Evolutionary conservation across 2,329 filamentous ascomycete genomes (phyloP), one percentile per base, ranked within the genome.

Genomic region (Esteya vermicola): DNA sequence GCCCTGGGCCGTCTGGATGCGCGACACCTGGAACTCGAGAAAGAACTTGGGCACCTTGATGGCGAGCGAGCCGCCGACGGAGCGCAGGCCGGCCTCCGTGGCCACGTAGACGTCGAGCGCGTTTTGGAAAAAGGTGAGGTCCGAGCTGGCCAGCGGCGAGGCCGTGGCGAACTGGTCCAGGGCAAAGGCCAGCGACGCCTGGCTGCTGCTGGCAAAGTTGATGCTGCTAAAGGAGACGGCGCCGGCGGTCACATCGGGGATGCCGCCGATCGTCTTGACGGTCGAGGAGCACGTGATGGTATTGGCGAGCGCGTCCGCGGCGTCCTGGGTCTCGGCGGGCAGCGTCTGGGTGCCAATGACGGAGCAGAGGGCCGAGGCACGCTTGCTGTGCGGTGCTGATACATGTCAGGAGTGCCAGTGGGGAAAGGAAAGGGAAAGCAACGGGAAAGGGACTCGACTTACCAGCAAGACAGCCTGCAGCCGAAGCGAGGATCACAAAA

Each of bases 21-120:
- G 60, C 31, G 67, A 65, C 26, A 76, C 63, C 55, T 78, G 73
- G 53, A 75, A 69, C 43, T 65, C 57, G 32, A 77, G 52, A 53
- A 77, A 77, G 64, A 78, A 78, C 55, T 77, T 77, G 45, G 73
- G 73, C 6, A 70, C 68, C 55, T 77, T 76, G 56, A 77, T 68
- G 2, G 61, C 66, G 16, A 77, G 56, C 41, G 51, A 62, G 3
- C 72, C 72, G 9, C 62, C 66, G 7, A 65, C 63, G 19, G 65
- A 70, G 18, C 72, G 60, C 36, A 78, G 59, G 2, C 70, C 73
- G 2, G 68, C 71, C 54, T 77, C 73, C 5, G 73, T 77, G 0
- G 73, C 72, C 4, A 69, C 55, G 49, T 78, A 77, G 9, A 66
- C 64, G 50, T 75, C 65, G 33, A 75, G 61, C 45, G 62, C 51